Evolutionary conservation across 164 flowering plant species (phyloP), one percentile per base, ranked within the genome.

Genomic region (Aristolochia fimbriata): DNA sequence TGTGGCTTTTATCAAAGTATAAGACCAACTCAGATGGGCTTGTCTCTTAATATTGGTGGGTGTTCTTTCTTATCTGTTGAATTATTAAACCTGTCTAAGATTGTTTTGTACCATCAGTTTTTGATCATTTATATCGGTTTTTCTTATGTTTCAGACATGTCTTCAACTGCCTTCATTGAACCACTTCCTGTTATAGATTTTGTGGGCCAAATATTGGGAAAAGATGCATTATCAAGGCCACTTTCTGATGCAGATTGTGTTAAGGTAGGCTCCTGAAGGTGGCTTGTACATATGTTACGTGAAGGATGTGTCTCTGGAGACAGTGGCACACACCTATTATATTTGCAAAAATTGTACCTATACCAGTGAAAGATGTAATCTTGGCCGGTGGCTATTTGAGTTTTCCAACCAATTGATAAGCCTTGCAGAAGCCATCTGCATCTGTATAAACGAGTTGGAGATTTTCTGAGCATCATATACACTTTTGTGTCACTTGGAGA

Each of bases 1-100:
- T 64, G 81, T 57, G 96, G 91, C n/a, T 87, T 85, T 71, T 85
- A 85, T 51, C 87, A 87, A 66, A 85, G 87, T 50, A 64, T 87
- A 20, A 67, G 79, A 20, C 96, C 91, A 4, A 85, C 92, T 24
- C 90, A 83, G 61, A 88, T 83, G 90, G 96, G 96, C 14, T 60
- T 88, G 63, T 82, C 96, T 14, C 77, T 85, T 8, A 88, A 88
- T 57, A 85, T 88, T 64, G 92, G 92, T 88, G 31, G 9, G 7
- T 60, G 58, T 64, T 68, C 60, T 50, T 25, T 9, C 5, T 31
- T 37, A 47, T n/a, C n/a, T 33, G 51, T 31, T 23, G 31, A 4
- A 27, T 16, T 56, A 16, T 12, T 49, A 5, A 5, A 49, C 16
- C 22, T 15, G 6, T 11, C 19, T 49, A 20, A 27, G 52, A 49